These are phyloP conservation scores for Globisporangium echinulatum DNA, from an alignment of 352 stramenopile species.

Conservation along the genomic window DNA sequence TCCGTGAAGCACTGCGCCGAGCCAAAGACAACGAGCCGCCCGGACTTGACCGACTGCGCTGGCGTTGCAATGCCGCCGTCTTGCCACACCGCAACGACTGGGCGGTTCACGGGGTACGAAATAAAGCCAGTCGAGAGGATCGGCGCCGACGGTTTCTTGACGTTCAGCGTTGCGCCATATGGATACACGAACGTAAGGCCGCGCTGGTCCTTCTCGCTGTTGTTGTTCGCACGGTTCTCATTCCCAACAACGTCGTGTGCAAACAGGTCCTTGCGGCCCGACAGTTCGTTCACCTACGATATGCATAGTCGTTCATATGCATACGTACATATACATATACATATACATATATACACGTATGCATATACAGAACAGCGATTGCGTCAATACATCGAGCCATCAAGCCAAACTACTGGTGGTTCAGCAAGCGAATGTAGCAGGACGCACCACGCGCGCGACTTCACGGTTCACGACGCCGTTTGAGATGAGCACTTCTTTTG, in stretches of 20 bases:
- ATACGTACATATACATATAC: not conserved
- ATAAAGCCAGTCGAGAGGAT: constrained; percentile 91
- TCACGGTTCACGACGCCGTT: constrained; percentile 93
- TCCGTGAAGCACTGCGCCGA: constrained; percentile 92
- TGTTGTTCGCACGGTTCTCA: constrained; percentile 29
- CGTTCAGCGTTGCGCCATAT: constrained; percentile 91
- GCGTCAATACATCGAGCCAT: not conserved
- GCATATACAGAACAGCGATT: too few species aligned
- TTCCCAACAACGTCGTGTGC: constrained; percentile 20
- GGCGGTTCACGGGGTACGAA: constrained; percentile 94
- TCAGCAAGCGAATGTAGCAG: not conserved
- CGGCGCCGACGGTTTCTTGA: constrained; percentile 85
- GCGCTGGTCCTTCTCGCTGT: constrained; percentile 75
- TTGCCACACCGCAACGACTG: constrained; percentile 88
- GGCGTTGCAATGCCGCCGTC: constrained; percentile 62
- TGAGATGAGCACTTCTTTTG: constrained; percentile 93
- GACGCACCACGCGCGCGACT: constrained; percentile 65
- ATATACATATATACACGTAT: not conserved
- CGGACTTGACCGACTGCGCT: constrained; percentile 41
- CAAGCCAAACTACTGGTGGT: not conserved
- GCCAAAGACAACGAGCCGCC: constrained; percentile 85
- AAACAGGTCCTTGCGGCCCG: constrained; percentile 55
- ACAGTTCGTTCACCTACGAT: constrained; percentile 47
- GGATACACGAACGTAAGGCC: constrained; percentile 94
- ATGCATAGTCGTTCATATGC: not conserved